Conservation (phyloP, 768 basidiomycete genomes). For the Nevesoporus exiguus region DNA sequence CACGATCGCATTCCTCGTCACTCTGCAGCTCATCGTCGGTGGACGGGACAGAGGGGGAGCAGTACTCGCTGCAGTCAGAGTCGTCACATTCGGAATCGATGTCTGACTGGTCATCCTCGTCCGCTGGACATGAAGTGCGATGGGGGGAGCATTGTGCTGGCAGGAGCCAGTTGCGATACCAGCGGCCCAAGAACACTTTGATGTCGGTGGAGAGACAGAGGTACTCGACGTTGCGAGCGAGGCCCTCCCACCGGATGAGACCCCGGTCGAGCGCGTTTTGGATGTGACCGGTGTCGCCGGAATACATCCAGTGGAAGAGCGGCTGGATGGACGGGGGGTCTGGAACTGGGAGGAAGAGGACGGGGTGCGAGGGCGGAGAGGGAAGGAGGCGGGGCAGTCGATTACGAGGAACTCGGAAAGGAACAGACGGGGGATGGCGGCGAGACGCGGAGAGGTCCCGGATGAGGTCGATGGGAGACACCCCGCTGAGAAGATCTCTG, state of each 20-base stretch:
- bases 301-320: slow-evolving; percentile 81
- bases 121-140: slow-evolving; percentile 23
- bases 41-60: slow-evolving; percentile 35
- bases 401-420: slow-evolving; percentile 38
- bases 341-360: slow-evolving; percentile 70
- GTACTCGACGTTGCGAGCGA: slow-evolving; percentile 88
- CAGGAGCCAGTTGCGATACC: slow-evolving; percentile 66
- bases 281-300: slow-evolving; percentile 64
- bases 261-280: slow-evolving; percentile 64
- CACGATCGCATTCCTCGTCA: slow-evolving; percentile 39
- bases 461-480: slow-evolving; percentile 58
- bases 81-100: slow-evolving; percentile 25
- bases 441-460: slow-evolving; percentile 30
- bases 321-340: slow-evolving; percentile 69
- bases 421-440: slow-evolving; percentile 23
- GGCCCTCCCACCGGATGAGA: slow-evolving; percentile 75
- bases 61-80: slow-evolving; percentile 17
- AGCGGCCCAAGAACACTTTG: slow-evolving; percentile 71
- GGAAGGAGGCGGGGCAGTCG: slow-evolving; percentile 68
- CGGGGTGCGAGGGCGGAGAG: slow-evolving; percentile 58
- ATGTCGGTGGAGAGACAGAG: slow-evolving; percentile 73
- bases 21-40: slow-evolving; percentile 37
- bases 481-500: slow-evolving; percentile 65
- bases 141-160: slow-evolving; percentile 28
- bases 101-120: slow-evolving; percentile 38